Conservation (phyloP, 2,329 filamentous ascomycete species). For the Chaetomium sp. region DNA sequence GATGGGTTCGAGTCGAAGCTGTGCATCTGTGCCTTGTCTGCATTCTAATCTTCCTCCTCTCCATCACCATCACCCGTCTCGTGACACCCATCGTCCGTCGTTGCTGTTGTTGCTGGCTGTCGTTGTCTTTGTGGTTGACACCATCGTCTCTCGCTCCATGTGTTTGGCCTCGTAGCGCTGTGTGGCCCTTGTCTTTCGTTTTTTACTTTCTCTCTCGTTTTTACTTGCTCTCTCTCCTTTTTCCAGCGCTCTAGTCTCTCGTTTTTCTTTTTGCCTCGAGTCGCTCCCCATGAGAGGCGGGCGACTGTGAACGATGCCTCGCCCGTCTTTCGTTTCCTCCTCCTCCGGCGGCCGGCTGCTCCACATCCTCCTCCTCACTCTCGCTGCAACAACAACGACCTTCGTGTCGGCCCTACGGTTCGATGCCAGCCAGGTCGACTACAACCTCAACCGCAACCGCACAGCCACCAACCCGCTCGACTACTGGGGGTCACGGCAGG, state of each 20-base stretch:
- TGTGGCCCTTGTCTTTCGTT: not conserved
- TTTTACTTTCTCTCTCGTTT: conserved; percentile 12
- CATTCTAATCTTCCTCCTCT: conserved; percentile 13
- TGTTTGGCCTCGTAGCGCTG: conserved; percentile 16
- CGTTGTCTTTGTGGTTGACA: no score
- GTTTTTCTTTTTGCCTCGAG: conserved; percentile 11
- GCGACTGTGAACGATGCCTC: conserved; percentile 27
- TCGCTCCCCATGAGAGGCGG: conserved; percentile 25
- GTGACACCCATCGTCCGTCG: no score
- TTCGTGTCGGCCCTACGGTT: conserved; percentile 28
- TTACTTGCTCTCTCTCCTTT: not conserved
- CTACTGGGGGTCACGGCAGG: conserved; percentile 49
- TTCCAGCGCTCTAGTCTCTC: conserved; percentile 14
- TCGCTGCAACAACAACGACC: conserved; percentile 23
- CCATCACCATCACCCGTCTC: conserved; percentile 5
- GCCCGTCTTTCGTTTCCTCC: conserved; percentile 21
- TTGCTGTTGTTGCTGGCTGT: no score
- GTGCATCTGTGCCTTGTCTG: no score
- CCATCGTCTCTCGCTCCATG: conserved; percentile 17
- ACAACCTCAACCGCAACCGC: conserved; percentile 56
- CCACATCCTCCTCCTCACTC: conserved; percentile 19
- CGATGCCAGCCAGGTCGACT: conserved; percentile 34
- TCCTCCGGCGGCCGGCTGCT: no score
- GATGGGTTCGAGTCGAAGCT: no score
- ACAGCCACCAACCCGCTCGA: conserved; percentile 49